Base-by-base conservation (phyloP, 2,329 filamentous ascomycete genomes). In the Xylariaceae sp. region DNA sequence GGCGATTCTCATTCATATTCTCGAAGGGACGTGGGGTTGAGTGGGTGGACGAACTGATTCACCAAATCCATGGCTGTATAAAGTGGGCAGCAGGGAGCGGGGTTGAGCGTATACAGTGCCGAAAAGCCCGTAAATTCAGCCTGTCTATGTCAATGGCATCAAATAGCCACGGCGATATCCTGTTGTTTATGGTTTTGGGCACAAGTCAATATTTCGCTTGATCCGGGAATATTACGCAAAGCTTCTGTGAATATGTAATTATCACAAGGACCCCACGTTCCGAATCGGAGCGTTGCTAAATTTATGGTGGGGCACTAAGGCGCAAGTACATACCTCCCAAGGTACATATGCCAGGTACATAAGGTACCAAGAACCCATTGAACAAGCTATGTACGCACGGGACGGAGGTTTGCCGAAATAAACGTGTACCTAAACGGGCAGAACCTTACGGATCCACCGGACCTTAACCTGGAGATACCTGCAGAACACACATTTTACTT, bases 51-150 rank as follows among this genome's bases (percentile, higher is more conserved):
- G 64, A 65, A 82, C 81, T 78, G 78, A 71, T 82, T 79, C 57
- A 83, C 78, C 60, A 81, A 71, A 77, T 83, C 80, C 79, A 83
- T 82, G 66, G 56, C 63, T 51, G 52, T 37, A 44, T 50, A 14
- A 20, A 20, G 29, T 43, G 18, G 21, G 21, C 23, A 21, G 18
- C 14, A 23, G 40, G 53, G 20, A 32, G 43, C 26, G 20, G n/a
- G 14, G 7, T 37, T 14, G 14, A 37, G 32, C 9, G 14, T 37
- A 37, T 37, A 37, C 7, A 16, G 9, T 7, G 32, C 32, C 32
- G 14, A 37, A 37, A 37, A 37, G 32, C 32, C 32, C 4, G 9
- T 26, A 4, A 26, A 26, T 26, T 26, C 23, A 9, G 23, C 4
- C 23, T 26, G 23, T 26, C 9, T 26, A 9, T 26, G 23, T 14